A percentile compares a stretch with the other conserved stretches of the same genome.
Conservation (phyloP, 176 grass and related monocot species). For the Echinochloa phyllopogon region DNA sequence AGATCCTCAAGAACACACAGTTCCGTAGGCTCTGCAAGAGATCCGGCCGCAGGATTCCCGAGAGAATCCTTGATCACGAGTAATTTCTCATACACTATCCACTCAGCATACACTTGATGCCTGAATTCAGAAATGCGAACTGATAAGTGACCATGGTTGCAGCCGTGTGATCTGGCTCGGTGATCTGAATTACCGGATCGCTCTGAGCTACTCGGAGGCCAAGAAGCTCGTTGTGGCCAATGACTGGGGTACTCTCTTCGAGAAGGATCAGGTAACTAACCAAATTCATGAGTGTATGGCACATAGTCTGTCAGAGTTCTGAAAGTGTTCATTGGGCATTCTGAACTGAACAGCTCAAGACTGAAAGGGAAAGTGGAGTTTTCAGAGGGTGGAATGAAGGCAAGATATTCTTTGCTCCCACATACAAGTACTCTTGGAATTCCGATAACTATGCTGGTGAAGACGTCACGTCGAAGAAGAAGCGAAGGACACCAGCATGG, state of each 20-base stretch:
- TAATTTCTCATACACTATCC: conserved; percentile 37
- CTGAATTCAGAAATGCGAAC: neutral
- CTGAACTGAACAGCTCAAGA: conserved; percentile 60
- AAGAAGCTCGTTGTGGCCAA: conserved; percentile 70
- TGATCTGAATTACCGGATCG: conserved; percentile 88
- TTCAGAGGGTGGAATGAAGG: conserved; percentile 89
- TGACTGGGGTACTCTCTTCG: conserved; percentile 79
- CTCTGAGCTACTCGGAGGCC: conserved; percentile 68
- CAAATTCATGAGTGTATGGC: neutral
- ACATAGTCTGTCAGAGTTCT: neutral
- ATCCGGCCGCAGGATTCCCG: conserved; percentile 58
- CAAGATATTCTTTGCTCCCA: conserved; percentile 85
- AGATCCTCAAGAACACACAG: conserved; percentile 87
- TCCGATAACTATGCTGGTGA: conserved; percentile 76
- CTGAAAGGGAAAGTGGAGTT: conserved; percentile 72
- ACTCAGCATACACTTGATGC: too few species aligned
- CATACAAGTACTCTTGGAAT: conserved; percentile 92
- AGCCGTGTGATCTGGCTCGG: conserved; percentile 85
- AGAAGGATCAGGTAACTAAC: conserved; percentile 76
- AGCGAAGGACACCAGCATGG: conserved; percentile 94
- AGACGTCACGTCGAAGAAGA: conserved; percentile 71
- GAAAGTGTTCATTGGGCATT: neutral
- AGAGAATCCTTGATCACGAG: conserved; percentile 89
- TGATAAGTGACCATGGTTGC: neutral
- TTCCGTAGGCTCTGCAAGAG: conserved; percentile 67